Base-by-base conservation (phyloP, 441 rosid species). In the Aleurites moluccanus region DNA sequence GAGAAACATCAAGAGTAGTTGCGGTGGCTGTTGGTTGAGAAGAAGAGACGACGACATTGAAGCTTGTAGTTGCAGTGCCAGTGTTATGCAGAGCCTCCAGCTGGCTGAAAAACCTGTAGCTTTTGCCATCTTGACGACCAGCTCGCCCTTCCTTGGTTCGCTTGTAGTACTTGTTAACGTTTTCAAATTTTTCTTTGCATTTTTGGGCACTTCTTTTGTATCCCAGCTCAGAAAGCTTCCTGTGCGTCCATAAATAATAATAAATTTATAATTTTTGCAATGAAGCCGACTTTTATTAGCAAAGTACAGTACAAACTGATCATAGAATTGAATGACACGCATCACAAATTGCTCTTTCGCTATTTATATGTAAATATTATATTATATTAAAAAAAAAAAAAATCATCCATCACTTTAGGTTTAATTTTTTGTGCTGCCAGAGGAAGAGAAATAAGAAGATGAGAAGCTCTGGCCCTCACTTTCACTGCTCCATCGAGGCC, bases 131-230 rank as follows among this genome's bases (percentile, higher is more conserved):
- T 78, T 89, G 94, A 65, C 97, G 91, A 55, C 94, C 92, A 25
- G 83, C 86, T 21, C 97, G 83, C 14, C 89, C 86, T 75, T 88
- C 92, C 77, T 88, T 90, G 2, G 94, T 88, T 73, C 94, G 77
- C 74, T 88, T 90, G 84, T 90, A 87, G 74, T 90, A 90, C 72
- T 90, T 90, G 75, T 90, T 88, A 44, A 90, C 92, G 84, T 90
- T 90, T 82, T 90, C 94, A 80, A 90, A 90, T 78, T 90, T 90
- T 55, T 90, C 95, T 69, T 85, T 90, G 79, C 95, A 90, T 76
- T 88, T 90, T 81, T 90, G 88, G 4, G 90, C 89, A 75, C 83
- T 88, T 60, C 95, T 80, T 56, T 69, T 83, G 85, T 84, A 88
- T 59, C 95, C 95, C 28, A 80, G 66, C 83, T 88, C 95, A 68